Percentiles rank a stretch among this genome's conserved stretches.
Conservation (phyloP, 2,329 filamentous ascomycete genomes). For the Neofusicoccum laricinum region DNA sequence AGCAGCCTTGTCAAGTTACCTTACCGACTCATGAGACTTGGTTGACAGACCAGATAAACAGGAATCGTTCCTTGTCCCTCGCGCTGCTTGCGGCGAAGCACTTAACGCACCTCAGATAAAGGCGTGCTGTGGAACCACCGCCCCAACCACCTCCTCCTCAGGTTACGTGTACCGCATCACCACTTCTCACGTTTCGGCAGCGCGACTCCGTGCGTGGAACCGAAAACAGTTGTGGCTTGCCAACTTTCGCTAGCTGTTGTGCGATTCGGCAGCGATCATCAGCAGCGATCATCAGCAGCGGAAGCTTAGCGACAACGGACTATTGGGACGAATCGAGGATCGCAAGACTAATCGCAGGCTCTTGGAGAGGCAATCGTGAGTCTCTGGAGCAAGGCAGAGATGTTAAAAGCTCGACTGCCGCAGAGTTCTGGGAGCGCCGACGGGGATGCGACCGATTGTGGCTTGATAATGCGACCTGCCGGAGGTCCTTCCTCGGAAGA, state of each 20-base stretch:
- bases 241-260: neutral
- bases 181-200: neutral
- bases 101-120: neutral
- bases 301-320: neutral
- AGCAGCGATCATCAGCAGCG: neutral
- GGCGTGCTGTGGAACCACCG: neutral
- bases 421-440: neutral
- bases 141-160: neutral
- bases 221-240: neutral
- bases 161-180: neutral
- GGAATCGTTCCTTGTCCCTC: neutral
- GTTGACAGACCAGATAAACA: neutral
- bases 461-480: neutral
- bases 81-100: neutral
- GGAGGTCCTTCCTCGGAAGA: neutral
- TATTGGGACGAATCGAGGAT: slow-evolving; percentile 5
- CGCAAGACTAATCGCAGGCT: neutral
- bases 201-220: neutral
- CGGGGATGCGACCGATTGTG: neutral
- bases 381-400: neutral
- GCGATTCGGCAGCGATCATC: neutral
- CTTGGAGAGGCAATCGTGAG: neutral
- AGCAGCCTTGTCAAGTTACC: neutral
- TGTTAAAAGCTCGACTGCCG: neutral
- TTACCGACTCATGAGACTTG: neutral